Conservation (phyloP, 2,329 filamentous ascomycete genomes). For the Trichothecium roseum region DNA sequence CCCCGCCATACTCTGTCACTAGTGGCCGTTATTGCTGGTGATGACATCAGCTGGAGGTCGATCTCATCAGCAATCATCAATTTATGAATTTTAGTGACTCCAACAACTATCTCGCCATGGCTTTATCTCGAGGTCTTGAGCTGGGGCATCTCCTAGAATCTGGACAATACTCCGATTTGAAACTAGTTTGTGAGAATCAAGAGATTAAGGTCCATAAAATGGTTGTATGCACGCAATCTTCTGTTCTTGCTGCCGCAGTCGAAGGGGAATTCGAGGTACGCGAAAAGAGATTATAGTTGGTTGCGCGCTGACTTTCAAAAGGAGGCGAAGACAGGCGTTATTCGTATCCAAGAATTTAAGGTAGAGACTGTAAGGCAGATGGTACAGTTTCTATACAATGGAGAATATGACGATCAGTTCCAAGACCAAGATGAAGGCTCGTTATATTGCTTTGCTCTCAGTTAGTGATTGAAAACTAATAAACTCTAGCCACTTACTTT, state of each 20-base stretch:
- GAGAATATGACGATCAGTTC: constrained; percentile 7
- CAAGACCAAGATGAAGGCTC: no score
- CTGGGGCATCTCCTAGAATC: constrained; percentile 4
- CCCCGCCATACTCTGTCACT: no score
- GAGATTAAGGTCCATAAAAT: constrained; percentile 12
- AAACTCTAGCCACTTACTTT: no score
- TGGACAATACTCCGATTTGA: constrained; percentile 11
- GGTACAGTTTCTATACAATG: constrained; percentile 11
- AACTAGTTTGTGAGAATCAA: constrained; percentile 7
- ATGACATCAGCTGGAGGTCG: no score
- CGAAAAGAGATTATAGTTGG: neutral
- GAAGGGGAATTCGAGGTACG: constrained; percentile 7
- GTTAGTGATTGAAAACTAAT: no score
- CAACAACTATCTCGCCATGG: no score
- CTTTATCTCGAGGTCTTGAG: no score
- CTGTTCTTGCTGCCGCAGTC: constrained; percentile 8
- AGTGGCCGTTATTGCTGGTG: no score
- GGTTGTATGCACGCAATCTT: constrained; percentile 10
- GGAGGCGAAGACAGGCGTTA: constrained; percentile 7
- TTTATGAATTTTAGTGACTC: no score
- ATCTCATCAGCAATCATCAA: no score
- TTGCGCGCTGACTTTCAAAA: no score
- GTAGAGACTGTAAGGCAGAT: constrained; percentile 8
- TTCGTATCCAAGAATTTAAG: constrained; percentile 9
- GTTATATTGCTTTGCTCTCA: no score